These are phyloP conservation scores for Leavenworthia alabamica DNA, from an alignment of 345 rosid genomes.

Conservation along the genomic window DNA sequence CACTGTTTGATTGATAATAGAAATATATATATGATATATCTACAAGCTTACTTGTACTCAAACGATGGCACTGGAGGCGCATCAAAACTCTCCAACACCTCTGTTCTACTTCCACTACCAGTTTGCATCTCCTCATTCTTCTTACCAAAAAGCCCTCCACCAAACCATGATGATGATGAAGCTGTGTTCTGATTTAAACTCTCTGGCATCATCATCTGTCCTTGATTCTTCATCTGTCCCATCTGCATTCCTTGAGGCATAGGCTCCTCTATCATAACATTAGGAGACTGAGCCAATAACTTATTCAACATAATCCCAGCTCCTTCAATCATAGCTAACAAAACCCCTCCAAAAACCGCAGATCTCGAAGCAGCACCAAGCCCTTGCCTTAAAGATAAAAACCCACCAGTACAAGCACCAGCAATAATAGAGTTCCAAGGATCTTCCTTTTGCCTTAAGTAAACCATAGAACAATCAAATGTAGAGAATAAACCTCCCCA, in stretches of 20 bases:
- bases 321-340: conserved; percentile 73
- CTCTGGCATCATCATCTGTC: conserved; percentile 24
- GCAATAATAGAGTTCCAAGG: conserved; percentile 84
- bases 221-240: conserved; percentile 33
- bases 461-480: conserved; percentile 79
- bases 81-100: conserved; percentile 73
- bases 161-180: conserved; percentile 38
- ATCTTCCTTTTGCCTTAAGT: conserved; percentile 73
- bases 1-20: not conserved
- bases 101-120: conserved; percentile 39
- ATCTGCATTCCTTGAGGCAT: conserved; percentile 26
- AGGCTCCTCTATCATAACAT: conserved; percentile 40
- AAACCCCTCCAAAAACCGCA: conserved; percentile 53
- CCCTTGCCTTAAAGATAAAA: conserved; percentile 68
- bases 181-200: conserved; percentile 15
- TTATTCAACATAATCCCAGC: conserved; percentile 75
- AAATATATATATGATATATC: no score
- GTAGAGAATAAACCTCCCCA: conserved; percentile 84
- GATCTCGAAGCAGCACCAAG: conserved; percentile 45
- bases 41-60: conserved; percentile 51
- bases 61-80: conserved; percentile 75
- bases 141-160: conserved; percentile 51
- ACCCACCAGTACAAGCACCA: conserved; percentile 81
- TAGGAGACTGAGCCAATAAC: conserved; percentile 41
- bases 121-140: conserved; percentile 35